Percentiles rank a stretch among this genome's conserved stretches.
These are phyloP conservation scores for Elongisporangium prolatum DNA, from an alignment of 352 stramenopile species.

Conservation along the genomic window DNA sequence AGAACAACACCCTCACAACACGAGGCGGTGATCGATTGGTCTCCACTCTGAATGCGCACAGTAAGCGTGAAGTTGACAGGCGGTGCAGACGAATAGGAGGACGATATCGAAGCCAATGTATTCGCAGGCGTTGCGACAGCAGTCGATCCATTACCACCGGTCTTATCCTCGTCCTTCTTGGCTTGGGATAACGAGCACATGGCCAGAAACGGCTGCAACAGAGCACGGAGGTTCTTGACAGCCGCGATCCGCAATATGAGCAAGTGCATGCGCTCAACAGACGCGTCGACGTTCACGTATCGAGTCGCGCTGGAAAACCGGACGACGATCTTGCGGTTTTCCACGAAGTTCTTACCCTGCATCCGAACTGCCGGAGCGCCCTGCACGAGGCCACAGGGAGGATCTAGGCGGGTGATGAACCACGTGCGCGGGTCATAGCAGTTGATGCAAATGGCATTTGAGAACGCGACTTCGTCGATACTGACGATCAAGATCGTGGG, in stretches of 20 bases:
- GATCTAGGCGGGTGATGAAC: constrained; percentile 33
- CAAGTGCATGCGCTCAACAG: constrained; percentile 42
- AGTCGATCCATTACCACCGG: constrained; percentile 7
- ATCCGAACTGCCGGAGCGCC: constrained; percentile 29
- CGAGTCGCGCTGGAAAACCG: constrained; percentile 41
- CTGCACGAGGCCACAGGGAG: constrained; percentile 38
- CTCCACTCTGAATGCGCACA: constrained; percentile 38
- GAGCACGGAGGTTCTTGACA: constrained; percentile 34
- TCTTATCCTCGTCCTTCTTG: constrained; percentile 25
- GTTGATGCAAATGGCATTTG: constrained; percentile 58
- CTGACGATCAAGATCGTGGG: constrained; percentile 37
- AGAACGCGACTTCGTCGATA: constrained; percentile 50
- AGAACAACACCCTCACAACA: constrained; percentile 42
- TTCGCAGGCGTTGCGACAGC: neutral
- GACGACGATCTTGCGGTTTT: constrained; percentile 57
- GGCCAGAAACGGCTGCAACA: constrained; percentile 26
- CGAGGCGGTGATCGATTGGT: constrained; percentile 33
- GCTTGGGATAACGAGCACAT: constrained; percentile 10
- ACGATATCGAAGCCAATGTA: neutral
- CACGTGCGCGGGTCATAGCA: constrained; percentile 65
- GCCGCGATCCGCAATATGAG: constrained; percentile 44
- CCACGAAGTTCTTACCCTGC: constrained; percentile 57
- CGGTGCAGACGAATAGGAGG: neutral
- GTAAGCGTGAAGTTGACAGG: constrained; percentile 37
- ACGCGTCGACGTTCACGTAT: constrained; percentile 26